Evolutionary conservation across 73 alveolate species (phyloP).

Genomic region (Stentor roeselii): DNA sequence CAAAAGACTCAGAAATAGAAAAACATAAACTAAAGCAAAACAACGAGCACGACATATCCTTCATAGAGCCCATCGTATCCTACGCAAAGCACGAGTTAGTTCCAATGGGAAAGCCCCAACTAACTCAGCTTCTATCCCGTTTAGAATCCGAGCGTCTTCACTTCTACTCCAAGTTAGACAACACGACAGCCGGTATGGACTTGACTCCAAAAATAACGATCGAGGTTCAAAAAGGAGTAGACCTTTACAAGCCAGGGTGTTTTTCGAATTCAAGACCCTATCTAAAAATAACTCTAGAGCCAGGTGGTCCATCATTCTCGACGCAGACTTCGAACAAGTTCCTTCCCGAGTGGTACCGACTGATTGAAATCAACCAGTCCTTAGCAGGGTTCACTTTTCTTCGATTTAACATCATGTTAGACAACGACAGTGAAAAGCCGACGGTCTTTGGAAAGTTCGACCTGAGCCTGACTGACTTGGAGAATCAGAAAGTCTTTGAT

Average conservation of each 20-base stretch:
- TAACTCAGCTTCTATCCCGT: background rate
- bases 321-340: background rate
- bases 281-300: background rate
- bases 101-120: background rate
- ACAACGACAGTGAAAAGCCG: background rate
- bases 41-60: background rate
- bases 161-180: background rate
- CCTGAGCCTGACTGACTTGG: background rate
- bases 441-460: background rate
- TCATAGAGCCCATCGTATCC: background rate
- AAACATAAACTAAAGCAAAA: constrained; percentile 2
- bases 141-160: background rate
- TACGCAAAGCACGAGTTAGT: background rate
- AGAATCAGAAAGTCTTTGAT: background rate
- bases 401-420: background rate
- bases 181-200: background rate
- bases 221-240: constrained; percentile 16
- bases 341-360: background rate
- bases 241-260: background rate
- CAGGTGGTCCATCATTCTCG: background rate
- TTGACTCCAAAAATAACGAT: background rate
- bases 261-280: background rate
- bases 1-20: constrained; percentile 1
- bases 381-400: background rate
- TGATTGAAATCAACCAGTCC: background rate